Conservation (phyloP, 139 green algal species). For the Chlamydomonas eustigma region DNA sequence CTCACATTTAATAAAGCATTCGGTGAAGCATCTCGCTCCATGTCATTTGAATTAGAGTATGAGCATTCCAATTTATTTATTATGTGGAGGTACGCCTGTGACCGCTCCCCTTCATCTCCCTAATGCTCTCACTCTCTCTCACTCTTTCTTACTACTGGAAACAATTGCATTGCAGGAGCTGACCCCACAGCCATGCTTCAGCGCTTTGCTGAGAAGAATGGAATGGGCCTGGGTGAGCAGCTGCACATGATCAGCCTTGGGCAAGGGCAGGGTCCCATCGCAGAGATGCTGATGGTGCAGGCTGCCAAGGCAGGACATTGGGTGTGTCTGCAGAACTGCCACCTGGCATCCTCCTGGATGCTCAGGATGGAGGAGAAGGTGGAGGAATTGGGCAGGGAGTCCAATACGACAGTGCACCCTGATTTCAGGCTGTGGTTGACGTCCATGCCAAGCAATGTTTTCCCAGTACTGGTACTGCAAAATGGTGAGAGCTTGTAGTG, state of each 20-base stretch:
- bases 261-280: constrained; percentile 77
- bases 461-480: constrained; percentile 75
- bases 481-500: constrained; percentile 13
- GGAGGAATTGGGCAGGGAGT: constrained; percentile 40
- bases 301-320: constrained; percentile 66
- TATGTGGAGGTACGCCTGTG: no score
- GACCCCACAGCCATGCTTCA: constrained; percentile 78
- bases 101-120: no score
- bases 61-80: no score
- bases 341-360: constrained; percentile 85
- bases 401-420: constrained; percentile 36
- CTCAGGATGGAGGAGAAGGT: constrained; percentile 50
- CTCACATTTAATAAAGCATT: no score
- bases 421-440: constrained; percentile 83
- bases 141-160: no score
- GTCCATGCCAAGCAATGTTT: constrained; percentile 63
- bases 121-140: no score
- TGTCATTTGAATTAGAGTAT: no score
- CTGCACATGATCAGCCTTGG: constrained; percentile 80
- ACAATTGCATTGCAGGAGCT: constrained; percentile 42
- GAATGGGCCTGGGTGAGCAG: constrained; percentile 50
- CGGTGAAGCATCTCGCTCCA: no score
- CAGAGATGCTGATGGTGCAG: constrained; percentile 60
- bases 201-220: constrained; percentile 65
- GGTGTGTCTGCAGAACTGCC: constrained; percentile 91